These are phyloP conservation scores for Pseudocercospora macadamiae DNA, from an alignment of 2,329 filamentous ascomycete species.

Conservation along the genomic window DNA sequence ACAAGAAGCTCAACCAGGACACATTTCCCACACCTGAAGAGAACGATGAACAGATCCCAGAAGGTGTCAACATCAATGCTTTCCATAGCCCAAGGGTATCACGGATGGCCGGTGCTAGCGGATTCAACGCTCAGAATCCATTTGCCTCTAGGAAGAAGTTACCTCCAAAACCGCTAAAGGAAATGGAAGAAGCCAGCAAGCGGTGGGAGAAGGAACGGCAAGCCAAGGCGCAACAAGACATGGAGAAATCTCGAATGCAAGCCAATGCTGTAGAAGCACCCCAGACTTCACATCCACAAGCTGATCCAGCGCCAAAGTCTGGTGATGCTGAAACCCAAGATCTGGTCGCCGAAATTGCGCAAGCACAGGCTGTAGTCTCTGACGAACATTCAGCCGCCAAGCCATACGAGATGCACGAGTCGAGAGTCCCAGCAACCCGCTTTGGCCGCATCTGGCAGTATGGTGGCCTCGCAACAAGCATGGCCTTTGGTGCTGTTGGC, in stretches of 20 bases:
- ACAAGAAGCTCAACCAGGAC: conserved; percentile 57
- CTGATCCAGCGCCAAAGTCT: not conserved
- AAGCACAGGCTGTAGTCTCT: conserved; percentile 19
- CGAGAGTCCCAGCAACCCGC: conserved; percentile 84
- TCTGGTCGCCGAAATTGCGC: conserved; percentile 42
- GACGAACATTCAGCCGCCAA: conserved; percentile 12
- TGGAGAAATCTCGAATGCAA: not conserved
- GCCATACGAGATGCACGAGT: conserved; percentile 77
- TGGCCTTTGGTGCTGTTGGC: conserved; percentile 88
- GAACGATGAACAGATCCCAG: conserved; percentile 51
- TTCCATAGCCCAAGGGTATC: conserved; percentile 65
- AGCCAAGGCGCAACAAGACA: conserved; percentile 9
- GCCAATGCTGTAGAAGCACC: not conserved
- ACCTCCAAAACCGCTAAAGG: conserved; percentile 36
- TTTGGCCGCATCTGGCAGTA: conserved; percentile 94
- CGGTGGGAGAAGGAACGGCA: conserved; percentile 27
- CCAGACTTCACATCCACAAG: not conserved
- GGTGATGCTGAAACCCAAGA: conserved; percentile 42
- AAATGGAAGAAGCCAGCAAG: conserved; percentile 38
- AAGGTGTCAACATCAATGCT: conserved; percentile 62
- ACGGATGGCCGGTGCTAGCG: conserved; percentile 45
- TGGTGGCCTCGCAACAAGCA: conserved; percentile 85
- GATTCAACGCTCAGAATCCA: conserved; percentile 41
- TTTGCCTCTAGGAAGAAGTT: conserved; percentile 36
- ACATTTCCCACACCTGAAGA: conserved; percentile 46